Conservation (phyloP, 2,329 filamentous ascomycete genomes). For the Dothiorella sarmentorum region DNA sequence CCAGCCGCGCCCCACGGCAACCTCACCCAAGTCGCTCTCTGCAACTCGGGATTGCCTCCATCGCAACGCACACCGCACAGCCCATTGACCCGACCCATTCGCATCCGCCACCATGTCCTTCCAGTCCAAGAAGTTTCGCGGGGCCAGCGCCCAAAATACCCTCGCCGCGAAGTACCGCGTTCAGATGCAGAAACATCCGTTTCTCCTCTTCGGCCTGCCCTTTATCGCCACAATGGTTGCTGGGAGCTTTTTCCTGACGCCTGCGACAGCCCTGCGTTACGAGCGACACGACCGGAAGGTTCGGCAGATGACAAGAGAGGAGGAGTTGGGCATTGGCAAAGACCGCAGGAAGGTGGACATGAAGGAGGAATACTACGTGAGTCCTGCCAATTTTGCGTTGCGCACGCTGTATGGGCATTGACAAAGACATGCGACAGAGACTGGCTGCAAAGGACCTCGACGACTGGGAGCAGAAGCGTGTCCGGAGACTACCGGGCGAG, state of each 20-base stretch:
- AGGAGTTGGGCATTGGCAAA: conserved; percentile 78
- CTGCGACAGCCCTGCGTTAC: conserved; percentile 88
- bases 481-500: conserved; percentile 85
- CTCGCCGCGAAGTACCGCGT: conserved; percentile 75
- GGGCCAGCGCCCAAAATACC: conserved; percentile 57
- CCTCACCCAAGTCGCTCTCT: neutral
- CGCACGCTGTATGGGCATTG: neutral
- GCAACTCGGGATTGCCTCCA: neutral
- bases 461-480: conserved; percentile 94
- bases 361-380: conserved; percentile 82
- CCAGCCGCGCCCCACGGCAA: neutral
- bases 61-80: neutral
- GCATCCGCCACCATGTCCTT: conserved; percentile 25
- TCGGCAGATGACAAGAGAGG: conserved; percentile 76
- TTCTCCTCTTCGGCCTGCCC: conserved; percentile 88
- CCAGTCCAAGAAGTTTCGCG: conserved; percentile 28
- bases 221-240: conserved; percentile 88
- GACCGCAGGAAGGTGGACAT: conserved; percentile 69
- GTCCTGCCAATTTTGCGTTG: conserved; percentile 34
- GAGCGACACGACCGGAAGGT: conserved; percentile 91
- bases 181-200: conserved; percentile 73
- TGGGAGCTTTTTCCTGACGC: conserved; percentile 90
- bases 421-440: conserved; percentile 52
- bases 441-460: conserved; percentile 87
- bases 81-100: neutral